phyloP scores from a whole-genome alignment of 257 asterid species.

The Fraxinus cuspidata region DNA sequence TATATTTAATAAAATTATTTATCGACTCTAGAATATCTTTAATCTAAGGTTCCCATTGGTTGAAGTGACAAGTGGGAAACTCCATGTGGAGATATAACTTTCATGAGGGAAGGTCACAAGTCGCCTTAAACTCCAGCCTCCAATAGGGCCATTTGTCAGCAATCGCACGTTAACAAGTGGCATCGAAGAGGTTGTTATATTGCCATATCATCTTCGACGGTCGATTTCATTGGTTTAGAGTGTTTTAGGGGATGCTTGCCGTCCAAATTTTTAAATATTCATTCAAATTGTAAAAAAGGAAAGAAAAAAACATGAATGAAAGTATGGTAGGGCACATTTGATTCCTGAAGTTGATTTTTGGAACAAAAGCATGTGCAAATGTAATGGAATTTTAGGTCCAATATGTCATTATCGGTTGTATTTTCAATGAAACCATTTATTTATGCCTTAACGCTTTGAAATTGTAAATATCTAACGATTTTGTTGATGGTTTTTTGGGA shows the following conservation, averaged over 20 bases:
- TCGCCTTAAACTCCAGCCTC: not conserved
- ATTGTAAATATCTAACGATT: not conserved
- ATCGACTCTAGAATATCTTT: conserved; percentile 21
- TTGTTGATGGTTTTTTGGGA: not conserved
- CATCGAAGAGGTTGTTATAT: conserved; percentile 26
- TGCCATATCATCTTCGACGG: conserved; percentile 26
- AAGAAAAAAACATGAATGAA: conserved; percentile 4
- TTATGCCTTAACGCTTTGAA: conserved; percentile 9
- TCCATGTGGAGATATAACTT: conserved; percentile 45
- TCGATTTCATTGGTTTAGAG: conserved; percentile 10
- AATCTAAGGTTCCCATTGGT: conserved; percentile 39
- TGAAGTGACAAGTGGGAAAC: conserved; percentile 20
- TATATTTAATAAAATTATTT: no score
- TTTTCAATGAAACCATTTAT: conserved; percentile 15
- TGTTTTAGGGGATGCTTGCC: conserved; percentile 36
- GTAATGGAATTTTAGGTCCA: conserved; percentile 25
- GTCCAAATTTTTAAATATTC: not conserved
- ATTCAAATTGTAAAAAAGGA: not conserved
- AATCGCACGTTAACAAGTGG: conserved; percentile 27
- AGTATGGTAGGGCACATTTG: conserved; percentile 24
- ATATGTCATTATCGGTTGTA: conserved; percentile 30
- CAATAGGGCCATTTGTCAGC: conserved; percentile 33
- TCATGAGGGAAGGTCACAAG: conserved; percentile 29
- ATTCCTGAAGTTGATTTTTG: conserved; percentile 43
- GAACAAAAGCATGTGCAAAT: conserved; percentile 56